Conservation (phyloP, 2,329 filamentous ascomycete species). For the Neoascochyta sp. region DNA sequence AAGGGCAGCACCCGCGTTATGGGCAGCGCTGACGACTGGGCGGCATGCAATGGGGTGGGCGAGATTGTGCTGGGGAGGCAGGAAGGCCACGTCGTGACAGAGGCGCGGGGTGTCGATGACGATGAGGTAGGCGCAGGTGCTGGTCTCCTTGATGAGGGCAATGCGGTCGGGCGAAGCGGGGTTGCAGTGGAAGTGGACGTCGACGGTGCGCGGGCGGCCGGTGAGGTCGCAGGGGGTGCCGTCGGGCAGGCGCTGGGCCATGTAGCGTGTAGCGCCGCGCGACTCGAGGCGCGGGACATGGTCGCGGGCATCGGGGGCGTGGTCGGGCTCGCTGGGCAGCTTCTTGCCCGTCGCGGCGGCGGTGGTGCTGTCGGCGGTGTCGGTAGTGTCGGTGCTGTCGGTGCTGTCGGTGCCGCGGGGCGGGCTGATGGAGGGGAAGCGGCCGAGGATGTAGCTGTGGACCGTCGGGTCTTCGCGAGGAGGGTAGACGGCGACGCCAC, state of each 20-base stretch:
- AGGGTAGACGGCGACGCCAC: conserved; percentile 63
- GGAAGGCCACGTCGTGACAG: conserved; percentile 82
- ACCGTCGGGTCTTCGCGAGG: conserved; percentile 74
- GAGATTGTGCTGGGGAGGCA: conserved; percentile 72
- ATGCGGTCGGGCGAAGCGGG: conserved; percentile 74
- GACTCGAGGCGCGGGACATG: conserved; percentile 69
- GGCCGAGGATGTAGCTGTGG: conserved; percentile 73
- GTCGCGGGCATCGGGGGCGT: conserved; percentile 22
- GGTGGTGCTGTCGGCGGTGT: conserved; percentile 27
- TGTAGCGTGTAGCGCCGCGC: conserved; percentile 78
- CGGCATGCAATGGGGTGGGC: conserved; percentile 75
- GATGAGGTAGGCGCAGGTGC: conserved; percentile 90
- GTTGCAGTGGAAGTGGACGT: conserved; percentile 78
- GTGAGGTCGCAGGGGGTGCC: conserved; percentile 87
- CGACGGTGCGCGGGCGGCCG: conserved; percentile 73
- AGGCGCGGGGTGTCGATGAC: conserved; percentile 84
- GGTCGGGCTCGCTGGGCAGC: conserved; percentile 19
- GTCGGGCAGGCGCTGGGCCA: conserved; percentile 75
- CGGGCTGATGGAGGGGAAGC: conserved; percentile 41
- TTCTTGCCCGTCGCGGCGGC: conserved; percentile 29
- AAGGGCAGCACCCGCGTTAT: conserved; percentile 37
- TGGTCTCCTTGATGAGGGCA: conserved; percentile 88
- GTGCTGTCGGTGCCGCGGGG: conserved; percentile 19
- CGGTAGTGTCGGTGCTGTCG: conserved; percentile 28
- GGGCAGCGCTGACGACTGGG: conserved; percentile 61